Conservation (phyloP, 306 rosid genomes). For the Ochetophila trinervis region DNA sequence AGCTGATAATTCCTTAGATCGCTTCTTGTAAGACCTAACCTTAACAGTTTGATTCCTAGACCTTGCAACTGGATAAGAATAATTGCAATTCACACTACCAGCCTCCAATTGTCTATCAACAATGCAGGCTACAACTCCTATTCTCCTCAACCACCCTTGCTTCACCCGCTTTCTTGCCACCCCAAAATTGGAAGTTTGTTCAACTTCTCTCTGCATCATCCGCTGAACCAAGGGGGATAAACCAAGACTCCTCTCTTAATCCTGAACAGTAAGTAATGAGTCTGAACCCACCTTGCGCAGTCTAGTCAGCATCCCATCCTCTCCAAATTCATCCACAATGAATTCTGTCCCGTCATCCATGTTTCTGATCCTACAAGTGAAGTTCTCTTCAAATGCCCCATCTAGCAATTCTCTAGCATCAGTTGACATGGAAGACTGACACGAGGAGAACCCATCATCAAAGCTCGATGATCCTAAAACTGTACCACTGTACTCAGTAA, state of each 20-base stretch:
- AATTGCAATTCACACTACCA: neutral
- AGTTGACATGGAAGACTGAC: constrained; percentile 29
- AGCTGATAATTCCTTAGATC: constrained; percentile 62
- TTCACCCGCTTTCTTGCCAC: constrained; percentile 37
- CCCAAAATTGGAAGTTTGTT: constrained; percentile 15
- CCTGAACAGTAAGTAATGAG: constrained; percentile 42
- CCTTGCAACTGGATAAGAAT: constrained; percentile 1
- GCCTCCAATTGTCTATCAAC: constrained; percentile 26
- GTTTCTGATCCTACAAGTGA: constrained; percentile 32
- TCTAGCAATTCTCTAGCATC: constrained; percentile 27
- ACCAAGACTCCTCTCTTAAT: constrained; percentile 48
- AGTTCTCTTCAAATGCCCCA: constrained; percentile 13
- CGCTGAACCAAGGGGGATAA: constrained; percentile 45
- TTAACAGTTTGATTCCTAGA: constrained; percentile 40
- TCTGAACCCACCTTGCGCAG: constrained; percentile 45
- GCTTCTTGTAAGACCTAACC: constrained; percentile 49
- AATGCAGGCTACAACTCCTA: constrained; percentile 47
- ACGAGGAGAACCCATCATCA: constrained; percentile 29
- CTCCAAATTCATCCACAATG: constrained; percentile 43
- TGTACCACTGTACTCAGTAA: constrained; percentile 36
- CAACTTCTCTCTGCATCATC: constrained; percentile 42
- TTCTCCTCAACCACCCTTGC: constrained; percentile 48
- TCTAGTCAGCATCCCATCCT: constrained; percentile 42
- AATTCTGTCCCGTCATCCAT: constrained; percentile 67
- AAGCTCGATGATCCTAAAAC: constrained; percentile 36